Evolutionary conservation across 148 eudicot species (phyloP).

Genomic region (Amaranthus hypochondriacus): DNA sequence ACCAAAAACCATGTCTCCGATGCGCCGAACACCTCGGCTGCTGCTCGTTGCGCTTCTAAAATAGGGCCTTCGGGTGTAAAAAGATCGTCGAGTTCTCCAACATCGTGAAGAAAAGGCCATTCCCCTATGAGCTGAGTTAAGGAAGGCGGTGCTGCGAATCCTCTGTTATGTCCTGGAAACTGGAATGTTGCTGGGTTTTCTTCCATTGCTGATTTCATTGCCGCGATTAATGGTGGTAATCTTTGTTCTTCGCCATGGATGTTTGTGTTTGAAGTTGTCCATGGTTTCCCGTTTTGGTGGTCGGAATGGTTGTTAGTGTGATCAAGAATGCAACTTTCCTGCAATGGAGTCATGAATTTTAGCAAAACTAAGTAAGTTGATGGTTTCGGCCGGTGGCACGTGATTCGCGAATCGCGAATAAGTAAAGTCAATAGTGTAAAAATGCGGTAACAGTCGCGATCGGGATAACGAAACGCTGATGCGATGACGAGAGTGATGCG

Average conservation of each 20-base stretch:
- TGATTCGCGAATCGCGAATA: too few relatives aligned
- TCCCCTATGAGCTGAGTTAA: constrained; percentile 48
- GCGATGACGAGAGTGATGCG: too few relatives aligned
- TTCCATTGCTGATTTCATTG: constrained; percentile 54
- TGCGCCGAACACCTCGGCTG: constrained; percentile 67
- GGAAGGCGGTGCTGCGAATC: constrained; percentile 64
- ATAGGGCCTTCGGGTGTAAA: constrained; percentile 63
- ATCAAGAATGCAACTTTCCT: constrained; percentile 28
- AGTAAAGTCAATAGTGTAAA: too few relatives aligned
- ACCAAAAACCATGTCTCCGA: constrained; percentile 77
- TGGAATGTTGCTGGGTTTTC: constrained; percentile 61
- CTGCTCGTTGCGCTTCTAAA: constrained; percentile 52
- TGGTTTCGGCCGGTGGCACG: too few relatives aligned
- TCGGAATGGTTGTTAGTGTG: constrained; percentile 20
- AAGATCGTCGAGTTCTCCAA: constrained; percentile 60
- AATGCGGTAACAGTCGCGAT: too few relatives aligned
- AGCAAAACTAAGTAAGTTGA: too few relatives aligned
- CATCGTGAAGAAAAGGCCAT: constrained; percentile 47
- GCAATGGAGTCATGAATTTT: background rate
- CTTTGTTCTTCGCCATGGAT: constrained; percentile 7
- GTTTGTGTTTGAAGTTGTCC: constrained; percentile 10
- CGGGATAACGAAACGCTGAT: too few relatives aligned
- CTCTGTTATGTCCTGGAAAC: constrained; percentile 77
- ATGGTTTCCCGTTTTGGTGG: background rate
- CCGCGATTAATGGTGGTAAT: constrained; percentile 50